phyloP scores from a whole-genome alignment of 208 protist genomes.

The Crithidia mellificae region DNA sequence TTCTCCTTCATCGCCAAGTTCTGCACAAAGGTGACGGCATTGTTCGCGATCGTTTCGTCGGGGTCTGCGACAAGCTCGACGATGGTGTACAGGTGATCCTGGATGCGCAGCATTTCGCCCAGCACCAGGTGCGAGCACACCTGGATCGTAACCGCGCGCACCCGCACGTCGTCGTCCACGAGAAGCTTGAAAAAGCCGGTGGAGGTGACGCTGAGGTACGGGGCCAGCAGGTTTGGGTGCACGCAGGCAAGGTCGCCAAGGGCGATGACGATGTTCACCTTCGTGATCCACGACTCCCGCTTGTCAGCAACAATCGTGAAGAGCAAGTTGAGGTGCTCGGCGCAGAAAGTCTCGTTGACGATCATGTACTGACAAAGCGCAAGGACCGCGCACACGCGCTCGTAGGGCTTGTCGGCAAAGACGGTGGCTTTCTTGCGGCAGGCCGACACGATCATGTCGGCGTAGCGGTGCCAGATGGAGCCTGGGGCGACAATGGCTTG shows the following conservation, averaged over 20 bases:
- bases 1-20: conserved; percentile 89
- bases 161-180: conserved; percentile 81
- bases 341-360: conserved; percentile 74
- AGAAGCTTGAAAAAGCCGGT: conserved; percentile 87
- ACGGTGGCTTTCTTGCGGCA: conserved; percentile 53
- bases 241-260: conserved; percentile 89
- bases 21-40: conserved; percentile 88
- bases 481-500: conserved; percentile 69
- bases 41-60: conserved; percentile 80
- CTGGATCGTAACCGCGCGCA: conserved; percentile 89
- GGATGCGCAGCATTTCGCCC: conserved; percentile 89
- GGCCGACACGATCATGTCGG: conserved; percentile 52
- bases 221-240: conserved; percentile 83
- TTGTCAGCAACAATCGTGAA: conserved; percentile 78
- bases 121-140: conserved; percentile 91
- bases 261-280: conserved; percentile 87
- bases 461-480: conserved; percentile 72
- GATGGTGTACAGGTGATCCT: conserved; percentile 85
- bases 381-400: conserved; percentile 83
- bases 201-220: conserved; percentile 74
- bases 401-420: conserved; percentile 42
- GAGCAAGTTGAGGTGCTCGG: conserved; percentile 71
- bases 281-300: conserved; percentile 84
- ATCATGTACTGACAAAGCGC: conserved; percentile 88
- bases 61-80: conserved; percentile 88